Evolutionary conservation across 1,139 yeast species (phyloP), one percentile per base, ranked within the genome.

Genomic region (Yamadazyma sp.): DNA sequence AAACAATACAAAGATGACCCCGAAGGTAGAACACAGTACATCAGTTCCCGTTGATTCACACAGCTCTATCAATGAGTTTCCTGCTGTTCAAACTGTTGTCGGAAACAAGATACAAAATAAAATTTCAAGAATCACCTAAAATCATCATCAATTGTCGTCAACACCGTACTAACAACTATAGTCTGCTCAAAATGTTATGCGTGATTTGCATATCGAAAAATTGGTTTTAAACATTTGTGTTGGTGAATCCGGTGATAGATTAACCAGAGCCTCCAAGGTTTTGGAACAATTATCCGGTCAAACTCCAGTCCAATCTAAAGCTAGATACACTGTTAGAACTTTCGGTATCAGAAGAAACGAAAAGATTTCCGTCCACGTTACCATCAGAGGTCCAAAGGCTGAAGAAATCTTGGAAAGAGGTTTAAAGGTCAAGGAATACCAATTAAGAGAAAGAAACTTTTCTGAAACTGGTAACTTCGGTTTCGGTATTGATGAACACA

Each of bases 181-280:
- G 61, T 53, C 61, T 52, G 51, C 73, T 54, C 75, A 69, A 66
- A 72, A 72, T 61, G 64, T 87, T 77, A 92, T 94, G 98, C 94
- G 96, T 79, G 97, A 92, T 64, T 82, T 94, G 78, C 92, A 86
- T 80, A 92, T 92, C 80, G 97, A 92, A 81, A 94, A 92, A 80
- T 86, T 92, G 77, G 97, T 92, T 76, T 87, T 92, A 78, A 94
- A 92, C 94, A 92, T 92, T 78, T 90, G 96, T 76, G 98, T 92
- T 75, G 99, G 99, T 82, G 98, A 92, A 80, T 90, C 97, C 76
- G 99, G 99, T 83, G 99, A 92, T 78, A 86, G 97, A 84, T 88
- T 92, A 76, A 92, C 99, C 82, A 92, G 99, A 87, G 99, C 98
- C 65, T 94, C 98, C 70, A 92, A 92, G 85, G 98, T 92, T 66